These are phyloP conservation scores for Coemansia sp. DNA, from an alignment of 192 early-diverging fungal genomes.

Conservation along the genomic window DNA sequence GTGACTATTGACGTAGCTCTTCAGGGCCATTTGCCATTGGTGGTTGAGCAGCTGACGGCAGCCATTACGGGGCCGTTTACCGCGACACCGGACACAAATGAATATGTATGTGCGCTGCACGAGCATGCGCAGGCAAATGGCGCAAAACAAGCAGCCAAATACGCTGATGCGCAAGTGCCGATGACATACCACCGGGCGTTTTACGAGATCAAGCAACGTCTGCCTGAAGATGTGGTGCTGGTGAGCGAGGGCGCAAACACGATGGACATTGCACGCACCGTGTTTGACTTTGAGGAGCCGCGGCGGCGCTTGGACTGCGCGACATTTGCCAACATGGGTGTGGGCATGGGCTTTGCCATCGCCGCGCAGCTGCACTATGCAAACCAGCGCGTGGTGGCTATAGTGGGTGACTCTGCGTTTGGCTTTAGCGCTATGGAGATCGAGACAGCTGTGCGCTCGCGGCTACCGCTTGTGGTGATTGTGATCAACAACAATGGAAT, in stretches of 20 bases:
- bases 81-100: conserved; percentile 9
- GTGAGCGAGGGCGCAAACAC: conserved; percentile 78
- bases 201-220: conserved; percentile 60
- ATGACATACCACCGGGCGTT: conserved; percentile 73
- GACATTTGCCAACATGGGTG: conserved; percentile 78
- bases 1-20: conserved; percentile 54
- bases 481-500: conserved; percentile 81
- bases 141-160: conserved; percentile 42
- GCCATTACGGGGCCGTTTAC: conserved; percentile 28
- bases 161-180: conserved; percentile 46
- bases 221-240: conserved; percentile 59
- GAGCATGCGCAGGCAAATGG: conserved; percentile 53
- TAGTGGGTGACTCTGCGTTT: conserved; percentile 78
- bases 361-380: conserved; percentile 63
- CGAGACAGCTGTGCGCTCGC: conserved; percentile 65
- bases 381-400: conserved; percentile 57
- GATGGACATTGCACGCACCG: conserved; percentile 75
- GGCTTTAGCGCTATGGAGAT: conserved; percentile 80
- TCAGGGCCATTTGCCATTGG: conserved; percentile 61
- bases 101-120: conserved; percentile 26
- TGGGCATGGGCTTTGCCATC: conserved; percentile 72
- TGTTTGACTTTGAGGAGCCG: conserved; percentile 65
- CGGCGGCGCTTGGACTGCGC: conserved; percentile 70
- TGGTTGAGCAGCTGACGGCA: conserved; percentile 56
- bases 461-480: conserved; percentile 66